phyloP scores from a whole-genome alignment of 108 stramenopile species.

The Cylindrotheca fusiformis region DNA sequence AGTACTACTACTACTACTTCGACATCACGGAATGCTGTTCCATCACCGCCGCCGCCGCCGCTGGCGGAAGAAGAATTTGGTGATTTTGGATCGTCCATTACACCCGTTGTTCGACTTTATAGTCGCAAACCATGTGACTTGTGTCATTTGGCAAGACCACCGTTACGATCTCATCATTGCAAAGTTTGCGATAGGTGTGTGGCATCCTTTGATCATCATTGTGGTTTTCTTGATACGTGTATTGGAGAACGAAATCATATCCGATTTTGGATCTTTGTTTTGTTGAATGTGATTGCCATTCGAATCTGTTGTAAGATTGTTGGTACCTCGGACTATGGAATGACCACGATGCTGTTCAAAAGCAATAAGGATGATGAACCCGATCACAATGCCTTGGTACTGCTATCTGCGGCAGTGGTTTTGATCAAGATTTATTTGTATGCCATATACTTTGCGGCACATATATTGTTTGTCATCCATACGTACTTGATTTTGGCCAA shows the following conservation, averaged over 20 bases:
- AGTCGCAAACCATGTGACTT: conserved; percentile 47
- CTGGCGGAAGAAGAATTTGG: background rate
- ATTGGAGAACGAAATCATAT: conserved; percentile 91
- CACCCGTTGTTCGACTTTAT: background rate
- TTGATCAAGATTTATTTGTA: conserved; percentile 51
- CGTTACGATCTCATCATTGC: conserved; percentile 88
- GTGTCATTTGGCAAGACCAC: conserved; percentile 51
- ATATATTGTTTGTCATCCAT: conserved; percentile 39
- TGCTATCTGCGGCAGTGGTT: background rate
- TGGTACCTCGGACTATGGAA: conserved; percentile 15
- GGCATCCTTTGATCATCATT: conserved; percentile 91
- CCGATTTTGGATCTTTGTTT: conserved; percentile 80
- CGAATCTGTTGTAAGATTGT: conserved; percentile 35
- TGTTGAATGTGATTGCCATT: conserved; percentile 46
- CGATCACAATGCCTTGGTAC: conserved; percentile 1
- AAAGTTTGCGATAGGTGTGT: conserved; percentile 69
- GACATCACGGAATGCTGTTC: background rate
- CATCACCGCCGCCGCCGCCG: background rate
- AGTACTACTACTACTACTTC: background rate
- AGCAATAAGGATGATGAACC: background rate
- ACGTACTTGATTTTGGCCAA: conserved; percentile 49
- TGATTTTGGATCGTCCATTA: background rate
- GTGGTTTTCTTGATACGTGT: conserved; percentile 74
- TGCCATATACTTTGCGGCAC: conserved; percentile 29
- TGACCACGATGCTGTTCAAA: conserved; percentile 15